phyloP scores from a whole-genome alignment of 192 early-diverging fungal genomes.

The Phycomyces nitens region DNA sequence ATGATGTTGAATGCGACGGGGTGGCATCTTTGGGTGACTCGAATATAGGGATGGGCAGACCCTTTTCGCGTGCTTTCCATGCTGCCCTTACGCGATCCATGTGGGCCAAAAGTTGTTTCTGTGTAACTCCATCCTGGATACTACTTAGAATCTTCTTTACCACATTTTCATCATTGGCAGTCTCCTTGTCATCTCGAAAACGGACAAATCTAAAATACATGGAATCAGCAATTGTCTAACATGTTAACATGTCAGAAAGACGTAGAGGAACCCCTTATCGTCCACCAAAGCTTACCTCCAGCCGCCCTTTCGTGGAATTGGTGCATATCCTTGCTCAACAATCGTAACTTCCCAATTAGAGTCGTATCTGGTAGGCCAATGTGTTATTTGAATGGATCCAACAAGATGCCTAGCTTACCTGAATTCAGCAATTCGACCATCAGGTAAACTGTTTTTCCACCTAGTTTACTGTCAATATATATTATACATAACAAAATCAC shows the following conservation, averaged over 20 bases:
- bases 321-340: constrained; percentile 49
- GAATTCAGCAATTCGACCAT: constrained; percentile 47
- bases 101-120: constrained; percentile 34
- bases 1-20: neutral
- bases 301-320: constrained; percentile 43
- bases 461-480: constrained; percentile 20
- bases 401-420: constrained; percentile 22
- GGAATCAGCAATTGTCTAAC: neutral
- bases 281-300: constrained; percentile 38
- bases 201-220: constrained; percentile 38
- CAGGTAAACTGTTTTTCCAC: constrained; percentile 48
- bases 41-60: constrained; percentile 17
- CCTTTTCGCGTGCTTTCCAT: constrained; percentile 40
- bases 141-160: constrained; percentile 42
- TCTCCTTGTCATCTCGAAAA: constrained; percentile 58
- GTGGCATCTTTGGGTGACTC: neutral
- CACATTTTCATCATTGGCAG: constrained; percentile 50
- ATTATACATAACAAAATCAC: constrained; percentile 2
- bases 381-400: neutral
- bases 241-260: neutral
- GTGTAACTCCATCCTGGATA: constrained; percentile 49
- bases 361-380: constrained; percentile 37
- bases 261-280: neutral
- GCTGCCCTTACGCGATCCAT: constrained; percentile 37
- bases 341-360: constrained; percentile 48